Conservation (phyloP, 2,329 filamentous ascomycete genomes). For the Penicillium sclerotigenum region DNA sequence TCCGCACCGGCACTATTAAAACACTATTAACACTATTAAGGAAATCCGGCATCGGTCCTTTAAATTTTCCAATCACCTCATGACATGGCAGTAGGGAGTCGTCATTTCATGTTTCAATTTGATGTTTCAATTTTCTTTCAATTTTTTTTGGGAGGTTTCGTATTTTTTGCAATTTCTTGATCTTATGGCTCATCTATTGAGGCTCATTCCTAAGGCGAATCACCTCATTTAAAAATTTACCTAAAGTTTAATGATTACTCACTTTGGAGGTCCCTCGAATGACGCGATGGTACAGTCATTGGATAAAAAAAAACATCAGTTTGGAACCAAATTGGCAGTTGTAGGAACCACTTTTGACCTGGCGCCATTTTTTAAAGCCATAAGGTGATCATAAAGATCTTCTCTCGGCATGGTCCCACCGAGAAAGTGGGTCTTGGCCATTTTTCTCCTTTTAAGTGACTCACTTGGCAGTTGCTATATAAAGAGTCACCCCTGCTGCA, state of each 20-base stretch:
- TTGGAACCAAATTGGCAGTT: no score
- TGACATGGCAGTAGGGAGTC: not conserved
- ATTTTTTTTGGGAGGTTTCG: not conserved
- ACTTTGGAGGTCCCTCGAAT: not conserved
- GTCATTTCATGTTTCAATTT: constrained; percentile 9
- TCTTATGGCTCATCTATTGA: not conserved
- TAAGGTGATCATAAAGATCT: constrained; percentile 20
- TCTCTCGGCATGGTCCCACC: constrained; percentile 18
- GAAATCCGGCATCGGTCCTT: constrained; percentile 5
- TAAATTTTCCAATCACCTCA: not conserved
- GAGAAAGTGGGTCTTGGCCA: constrained; percentile 9
- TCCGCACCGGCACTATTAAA: no score
- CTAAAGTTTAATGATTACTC: not conserved
- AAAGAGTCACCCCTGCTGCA: constrained; percentile 18
- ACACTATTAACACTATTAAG: constrained; percentile 3
- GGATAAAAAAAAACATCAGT: no score
- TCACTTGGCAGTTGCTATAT: constrained; percentile 16
- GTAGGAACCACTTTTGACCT: no score
- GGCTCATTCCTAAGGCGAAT: not conserved
- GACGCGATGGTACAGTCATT: constrained; percentile 1
- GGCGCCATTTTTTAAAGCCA: constrained; percentile 5
- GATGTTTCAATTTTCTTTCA: not conserved
- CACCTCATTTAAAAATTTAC: constrained; percentile 2
- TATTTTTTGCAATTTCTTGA: not conserved
- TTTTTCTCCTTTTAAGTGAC: constrained; percentile 17